phyloP scores from a whole-genome alignment of 1,139 yeast genomes.

The Torulaspora globosa region DNA sequence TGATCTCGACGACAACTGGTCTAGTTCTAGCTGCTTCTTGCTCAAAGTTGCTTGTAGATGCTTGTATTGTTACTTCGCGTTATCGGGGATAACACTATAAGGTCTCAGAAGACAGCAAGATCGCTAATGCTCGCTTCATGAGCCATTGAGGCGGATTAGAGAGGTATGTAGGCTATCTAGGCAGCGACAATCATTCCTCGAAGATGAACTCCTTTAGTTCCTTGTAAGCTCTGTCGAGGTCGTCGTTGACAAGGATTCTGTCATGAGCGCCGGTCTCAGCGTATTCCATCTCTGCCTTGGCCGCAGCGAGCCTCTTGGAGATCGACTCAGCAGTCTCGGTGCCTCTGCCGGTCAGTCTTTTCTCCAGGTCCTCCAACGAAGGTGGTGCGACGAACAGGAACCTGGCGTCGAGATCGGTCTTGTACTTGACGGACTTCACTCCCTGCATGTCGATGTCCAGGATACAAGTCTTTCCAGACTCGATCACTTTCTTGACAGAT shows the following conservation, averaged over 20 bases:
- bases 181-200: conserved; percentile 20
- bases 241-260: conserved; percentile 81
- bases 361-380: conserved; percentile 66
- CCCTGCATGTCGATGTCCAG: conserved; percentile 99
- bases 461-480: conserved; percentile 67
- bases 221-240: conserved; percentile 78
- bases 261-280: conserved; percentile 92
- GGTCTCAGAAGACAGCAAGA: not conserved
- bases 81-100: not conserved
- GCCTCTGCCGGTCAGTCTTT: conserved; percentile 81
- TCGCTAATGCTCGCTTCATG: not conserved
- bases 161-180: not conserved
- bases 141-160: not conserved
- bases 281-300: conserved; percentile 81
- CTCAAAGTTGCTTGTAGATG: not conserved
- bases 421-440: conserved; percentile 78
- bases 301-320: conserved; percentile 79
- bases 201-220: conserved; percentile 76
- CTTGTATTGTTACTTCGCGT: not conserved
- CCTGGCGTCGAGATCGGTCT: conserved; percentile 74
- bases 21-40: not conserved
- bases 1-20: not conserved
- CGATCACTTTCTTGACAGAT: conserved; percentile 61
- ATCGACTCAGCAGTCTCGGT: conserved; percentile 87
- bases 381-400: conserved; percentile 91